These are phyloP conservation scores for Otatea glauca DNA, from an alignment of 176 grass and related monocot genomes.

Conservation along the genomic window DNA sequence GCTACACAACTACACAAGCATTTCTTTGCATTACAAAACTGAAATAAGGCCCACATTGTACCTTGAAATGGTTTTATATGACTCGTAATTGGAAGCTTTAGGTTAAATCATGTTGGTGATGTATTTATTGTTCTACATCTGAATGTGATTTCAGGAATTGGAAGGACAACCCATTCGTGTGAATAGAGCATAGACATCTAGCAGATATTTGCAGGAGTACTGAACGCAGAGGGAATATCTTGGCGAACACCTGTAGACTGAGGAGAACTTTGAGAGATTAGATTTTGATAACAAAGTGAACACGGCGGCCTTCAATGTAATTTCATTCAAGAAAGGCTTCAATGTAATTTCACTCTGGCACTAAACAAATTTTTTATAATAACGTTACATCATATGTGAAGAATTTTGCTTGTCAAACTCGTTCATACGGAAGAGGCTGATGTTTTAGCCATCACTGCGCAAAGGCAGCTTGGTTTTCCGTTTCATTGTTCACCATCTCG, in stretches of 20 bases:
- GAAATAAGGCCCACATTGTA: neutral
- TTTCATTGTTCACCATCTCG: neutral
- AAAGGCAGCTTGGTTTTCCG: neutral
- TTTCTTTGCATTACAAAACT: constrained; percentile 1
- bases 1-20: neutral
- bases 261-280: constrained; percentile 28
- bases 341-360: neutral
- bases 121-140: constrained; percentile 27
- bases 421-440: constrained; percentile 32
- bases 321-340: constrained; percentile 11
- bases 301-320: neutral
- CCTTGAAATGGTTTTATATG: neutral
- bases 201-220: constrained; percentile 18
- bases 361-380: constrained; percentile 41
- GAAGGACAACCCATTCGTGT: constrained; percentile 98
- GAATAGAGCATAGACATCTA: constrained; percentile 71
- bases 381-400: constrained; percentile 32
- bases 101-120: neutral
- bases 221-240: constrained; percentile 13
- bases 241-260: constrained; percentile 14
- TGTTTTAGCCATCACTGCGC: neutral
- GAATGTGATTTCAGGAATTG: constrained; percentile 73
- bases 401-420: constrained; percentile 20
- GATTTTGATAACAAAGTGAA: constrained; percentile 40
- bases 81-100: neutral